These are phyloP conservation scores for Sordaria brevicollis DNA, from an alignment of 495 filamentous ascomycete genomes.

Conservation along the genomic window DNA sequence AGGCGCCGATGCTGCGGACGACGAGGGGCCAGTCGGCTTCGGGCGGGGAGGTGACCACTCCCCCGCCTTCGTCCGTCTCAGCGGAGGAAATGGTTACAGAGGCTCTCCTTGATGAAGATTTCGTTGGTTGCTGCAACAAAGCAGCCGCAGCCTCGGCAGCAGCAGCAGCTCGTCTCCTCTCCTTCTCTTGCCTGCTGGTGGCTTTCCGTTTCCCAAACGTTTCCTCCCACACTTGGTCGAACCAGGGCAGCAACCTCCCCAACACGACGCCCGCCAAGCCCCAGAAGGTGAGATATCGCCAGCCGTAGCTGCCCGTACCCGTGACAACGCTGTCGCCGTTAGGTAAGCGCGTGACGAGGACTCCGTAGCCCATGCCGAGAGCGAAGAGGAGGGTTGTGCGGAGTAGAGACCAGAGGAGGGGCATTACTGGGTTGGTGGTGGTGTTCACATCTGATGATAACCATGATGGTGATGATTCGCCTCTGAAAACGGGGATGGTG, in stretches of 20 bases:
- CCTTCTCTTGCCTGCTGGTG: conserved; percentile 4
- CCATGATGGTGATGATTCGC: conserved; percentile 17
- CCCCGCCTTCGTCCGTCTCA: background rate
- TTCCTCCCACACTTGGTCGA: conserved; percentile 56
- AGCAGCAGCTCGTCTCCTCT: conserved; percentile 2
- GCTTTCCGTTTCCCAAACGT: conserved; percentile 9
- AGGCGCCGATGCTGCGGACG: conserved; percentile 81
- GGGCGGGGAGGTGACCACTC: conserved; percentile 6
- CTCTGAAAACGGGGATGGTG: background rate
- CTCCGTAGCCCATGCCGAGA: conserved; percentile 75
- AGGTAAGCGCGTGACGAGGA: conserved; percentile 68
- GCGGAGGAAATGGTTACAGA: background rate
- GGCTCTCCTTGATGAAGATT: background rate
- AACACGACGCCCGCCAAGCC: conserved; percentile 65
- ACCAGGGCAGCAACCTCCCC: conserved; percentile 73
- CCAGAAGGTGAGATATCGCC: conserved; percentile 70
- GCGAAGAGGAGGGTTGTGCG: conserved; percentile 62
- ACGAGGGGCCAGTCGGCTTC: conserved; percentile 67
- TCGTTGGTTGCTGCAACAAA: background rate
- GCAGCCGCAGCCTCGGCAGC: background rate
- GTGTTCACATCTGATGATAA: conserved; percentile 1
- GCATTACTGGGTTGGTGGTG: background rate
- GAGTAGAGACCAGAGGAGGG: conserved; percentile 27
- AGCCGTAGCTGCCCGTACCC: conserved; percentile 40
- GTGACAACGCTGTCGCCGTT: conserved; percentile 4